Base-by-base conservation (phyloP, 2,329 filamentous ascomycete genomes). In the Penicillium italicum region DNA sequence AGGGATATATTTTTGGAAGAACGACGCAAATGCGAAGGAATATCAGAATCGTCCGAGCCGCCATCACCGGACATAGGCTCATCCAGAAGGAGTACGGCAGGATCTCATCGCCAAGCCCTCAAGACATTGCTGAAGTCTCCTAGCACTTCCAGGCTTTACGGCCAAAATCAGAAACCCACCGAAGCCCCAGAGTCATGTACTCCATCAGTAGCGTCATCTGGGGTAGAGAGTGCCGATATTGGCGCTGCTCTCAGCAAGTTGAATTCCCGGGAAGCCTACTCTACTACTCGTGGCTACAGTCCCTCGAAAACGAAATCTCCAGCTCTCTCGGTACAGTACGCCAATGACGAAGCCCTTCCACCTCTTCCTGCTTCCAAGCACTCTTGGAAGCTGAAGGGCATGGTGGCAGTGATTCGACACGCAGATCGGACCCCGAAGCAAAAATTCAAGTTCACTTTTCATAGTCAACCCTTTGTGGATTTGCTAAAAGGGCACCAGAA, bases 371-470 rank as follows among this genome's bases (percentile, higher is more conserved):
- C 88, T 2, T 85, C 85, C 0, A 97, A 97, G 67, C 91, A 96
- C 68, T 91, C 94, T 11, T 99, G 94, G 94, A 97, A 96, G 73
- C 79, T 99, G 50, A 99, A 99, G 76, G 94, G 94, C 12, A 92
- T 99, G 76, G 93, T 99, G 0, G 93, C 92, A 2, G 94, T 99
- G 16, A 91, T 99, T 62, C 86, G 94, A 28, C 94, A 99, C 74
- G 95, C 95, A 3, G 94, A 99, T 76, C 88, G 94, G 54, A 99
- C 94, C 1, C 94, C 94, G 2, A 99, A 99, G 76, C 94, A 99
- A 68, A 99, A 99, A 72, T 97, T 97, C 80, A 99, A 99, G 72
- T 99, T 97, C 68, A 99, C 94, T 0, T 97, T 99, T 66, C 94
- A 99, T 69, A 96, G 91, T 0, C 90, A 92, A 60, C 94, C 94